Conservation (phyloP, 2,329 filamentous ascomycete genomes). For the Cryphonectria carpinicola region DNA sequence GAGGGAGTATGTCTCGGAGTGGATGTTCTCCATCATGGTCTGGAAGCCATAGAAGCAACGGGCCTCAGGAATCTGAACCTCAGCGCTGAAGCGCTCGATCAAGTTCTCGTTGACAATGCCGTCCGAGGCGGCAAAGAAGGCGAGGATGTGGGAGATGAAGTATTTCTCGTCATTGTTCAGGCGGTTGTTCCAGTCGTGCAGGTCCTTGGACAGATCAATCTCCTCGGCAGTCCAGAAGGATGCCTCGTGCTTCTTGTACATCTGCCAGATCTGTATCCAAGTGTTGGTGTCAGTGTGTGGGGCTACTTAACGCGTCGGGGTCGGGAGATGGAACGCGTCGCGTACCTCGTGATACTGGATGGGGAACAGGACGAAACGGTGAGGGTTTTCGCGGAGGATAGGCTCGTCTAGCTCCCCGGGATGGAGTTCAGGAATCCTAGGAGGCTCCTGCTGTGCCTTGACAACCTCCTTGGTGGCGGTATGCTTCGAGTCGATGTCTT, state of each 20-base stretch:
- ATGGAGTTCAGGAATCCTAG: slow-evolving; percentile 48
- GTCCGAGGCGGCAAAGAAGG: slow-evolving; percentile 98
- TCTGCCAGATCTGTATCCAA: slow-evolving; percentile 86
- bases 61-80: slow-evolving; percentile 96
- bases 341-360: slow-evolving; percentile 99
- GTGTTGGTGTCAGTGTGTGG: slow-evolving; percentile 44
- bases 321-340: slow-evolving; percentile 44
- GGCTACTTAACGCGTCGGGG: slow-evolving; percentile 71
- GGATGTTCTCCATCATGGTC: slow-evolving; percentile 99
- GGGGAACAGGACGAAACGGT: slow-evolving; percentile 96
- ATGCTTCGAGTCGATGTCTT: slow-evolving; percentile 63
- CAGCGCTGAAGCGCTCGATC: slow-evolving; percentile 93
- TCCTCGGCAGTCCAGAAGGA: slow-evolving; percentile 99
- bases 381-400: slow-evolving; percentile 90
- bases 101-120: slow-evolving; percentile 99
- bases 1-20: slow-evolving; percentile 98
- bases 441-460: slow-evolving; percentile 49
- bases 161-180: slow-evolving; percentile 96
- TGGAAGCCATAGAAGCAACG: slow-evolving; percentile 99
- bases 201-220: slow-evolving; percentile 98
- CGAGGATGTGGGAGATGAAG: slow-evolving; percentile 97
- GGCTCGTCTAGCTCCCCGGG: slow-evolving; percentile 82
- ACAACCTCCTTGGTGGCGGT: slow-evolving; percentile 46
- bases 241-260: slow-evolving; percentile 99
- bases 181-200: slow-evolving; percentile 99